Evolutionary conservation across 2,329 filamentous ascomycete genomes (phyloP), one percentile per base, ranked within the genome.

Genomic region (Fusarium tupiense): DNA sequence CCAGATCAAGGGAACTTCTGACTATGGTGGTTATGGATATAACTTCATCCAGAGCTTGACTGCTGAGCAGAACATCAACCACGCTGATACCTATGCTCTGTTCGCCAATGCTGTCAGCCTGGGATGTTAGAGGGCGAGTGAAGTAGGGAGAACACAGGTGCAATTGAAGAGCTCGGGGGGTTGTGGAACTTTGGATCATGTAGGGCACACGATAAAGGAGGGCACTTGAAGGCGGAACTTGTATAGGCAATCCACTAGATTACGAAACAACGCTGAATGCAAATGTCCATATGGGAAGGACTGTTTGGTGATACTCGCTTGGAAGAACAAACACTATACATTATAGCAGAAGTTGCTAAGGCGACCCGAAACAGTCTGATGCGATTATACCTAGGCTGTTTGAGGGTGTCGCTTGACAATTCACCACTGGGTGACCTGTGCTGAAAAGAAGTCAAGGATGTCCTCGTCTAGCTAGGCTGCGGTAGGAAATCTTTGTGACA

Each of bases 21-120:
- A 93, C 77, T 83, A 87, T 60, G 87, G 84, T 33, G 90, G 89
- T 35, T 92, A 91, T 76, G 80, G 84, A 7, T 85, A 89, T 64
- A 84, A 82, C 47, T 90, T 89, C 54, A 87, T 90, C 68, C 74
- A 80, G 20, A 77, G 81, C 11, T 80, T 93, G 71, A 84, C 81
- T 11, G 84, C 84, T 0, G 75, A 80, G 8, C 81, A 88, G 77
- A 90, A 90, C 57, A 77, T 92, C 14, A 84, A 86, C 76, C 91
- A 93, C 71, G 91, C 91, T n/a, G 91, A 93, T 78, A 88, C 87
- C 0, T 78, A 78, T 33, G 69, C 76, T 17, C 43, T 78, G 49
- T 78, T 71, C 47, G 76, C 76, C 31, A 78, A 78, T n/a, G 76
- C 76, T 31, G 64, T 76, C 35, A 61, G 68, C 19, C 49, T 81